Evolutionary conservation across 805 yeast genomes (phyloP).

Genomic region (Yarrowia bubula): DNA sequence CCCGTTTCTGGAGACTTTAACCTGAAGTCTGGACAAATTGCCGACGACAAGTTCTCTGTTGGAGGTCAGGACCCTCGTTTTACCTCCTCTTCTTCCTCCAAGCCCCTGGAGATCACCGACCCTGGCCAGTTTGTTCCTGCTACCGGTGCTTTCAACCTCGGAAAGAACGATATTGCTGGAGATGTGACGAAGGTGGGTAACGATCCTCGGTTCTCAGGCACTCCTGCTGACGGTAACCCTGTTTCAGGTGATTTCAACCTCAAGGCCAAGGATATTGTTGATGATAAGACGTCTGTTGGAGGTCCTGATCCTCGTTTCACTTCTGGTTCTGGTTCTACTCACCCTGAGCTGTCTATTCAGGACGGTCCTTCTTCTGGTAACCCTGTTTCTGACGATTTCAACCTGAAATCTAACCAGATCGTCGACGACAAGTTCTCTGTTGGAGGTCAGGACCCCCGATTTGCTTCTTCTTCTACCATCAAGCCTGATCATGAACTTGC

Average conservation of each 20-base stretch:
- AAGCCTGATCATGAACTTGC: background rate
- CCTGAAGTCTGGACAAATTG: background rate
- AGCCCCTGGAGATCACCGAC: background rate
- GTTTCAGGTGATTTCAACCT: background rate
- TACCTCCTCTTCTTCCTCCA: background rate
- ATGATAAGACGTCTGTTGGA: background rate
- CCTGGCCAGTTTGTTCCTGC: slow-evolving; percentile 1
- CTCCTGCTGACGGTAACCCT: background rate
- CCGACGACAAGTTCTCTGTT: background rate
- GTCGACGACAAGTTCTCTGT: background rate
- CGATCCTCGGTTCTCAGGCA: background rate
- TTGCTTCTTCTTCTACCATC: background rate
- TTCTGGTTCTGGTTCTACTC: background rate
- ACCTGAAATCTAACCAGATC: background rate
- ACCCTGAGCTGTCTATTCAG: background rate
- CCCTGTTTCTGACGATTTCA: background rate
- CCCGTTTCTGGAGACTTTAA: background rate
- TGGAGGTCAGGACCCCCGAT: background rate
- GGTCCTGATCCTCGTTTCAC: background rate
- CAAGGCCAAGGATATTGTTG: background rate
- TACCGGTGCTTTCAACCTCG: background rate
- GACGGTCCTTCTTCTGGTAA: slow-evolving; percentile 1
- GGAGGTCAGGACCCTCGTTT: background rate
- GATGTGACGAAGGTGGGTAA: background rate
- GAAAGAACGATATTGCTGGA: background rate